Evolutionary conservation across 2,329 filamentous ascomycete species (phyloP), one percentile per base, ranked within the genome.

Genomic region (Neonectria neomacrospora): DNA sequence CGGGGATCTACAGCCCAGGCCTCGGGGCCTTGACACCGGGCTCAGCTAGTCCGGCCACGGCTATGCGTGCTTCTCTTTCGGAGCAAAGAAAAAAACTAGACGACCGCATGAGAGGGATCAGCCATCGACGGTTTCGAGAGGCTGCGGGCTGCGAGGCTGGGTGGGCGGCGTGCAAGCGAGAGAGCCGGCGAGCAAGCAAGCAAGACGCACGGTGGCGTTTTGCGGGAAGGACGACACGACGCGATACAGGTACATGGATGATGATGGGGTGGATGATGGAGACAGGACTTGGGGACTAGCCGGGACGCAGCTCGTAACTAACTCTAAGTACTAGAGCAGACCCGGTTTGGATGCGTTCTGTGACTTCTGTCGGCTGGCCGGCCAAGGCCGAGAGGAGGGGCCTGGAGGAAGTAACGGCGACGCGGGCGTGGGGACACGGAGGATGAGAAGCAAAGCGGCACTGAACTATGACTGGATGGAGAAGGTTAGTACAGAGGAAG

Each of bases 1-100:
- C 54, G 63, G 61, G 50, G 66, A 64, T 69, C 69, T 72, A 71
- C 67, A 70, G 61, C 30, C 16, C 20, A 23, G 22, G 20, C n/a
- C 20, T 51, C 16, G 28, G 10, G n/a, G 45, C 26, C 22, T 10
- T 32, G n/a, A 30, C n/a, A 16, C 45, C 18, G 28, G 10, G 28
- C 56, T 56, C 32, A 32, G 45, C 34, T 30, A 22, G 39, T 32
- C n/a, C 18, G 32, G 50, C 54, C 37, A 50, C 28, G 56, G 56
- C 28, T 26, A 45, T 58, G 56, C 18, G 48, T 34, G 28, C 32
- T 42, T 58, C 37, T 58, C 16, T 39, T 32, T 50, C n/a, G 47
- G 47, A 20, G 28, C 28, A 34, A 42, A 59, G 52, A 58, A 55
- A 52, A 58, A 64, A 67, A 61, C 61, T 66, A 68, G 45, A 62